Evolutionary conservation across 2,329 filamentous ascomycete genomes (phyloP), one percentile per base, ranked within the genome.

Genomic region (Conoideocrella luteorostrata): DNA sequence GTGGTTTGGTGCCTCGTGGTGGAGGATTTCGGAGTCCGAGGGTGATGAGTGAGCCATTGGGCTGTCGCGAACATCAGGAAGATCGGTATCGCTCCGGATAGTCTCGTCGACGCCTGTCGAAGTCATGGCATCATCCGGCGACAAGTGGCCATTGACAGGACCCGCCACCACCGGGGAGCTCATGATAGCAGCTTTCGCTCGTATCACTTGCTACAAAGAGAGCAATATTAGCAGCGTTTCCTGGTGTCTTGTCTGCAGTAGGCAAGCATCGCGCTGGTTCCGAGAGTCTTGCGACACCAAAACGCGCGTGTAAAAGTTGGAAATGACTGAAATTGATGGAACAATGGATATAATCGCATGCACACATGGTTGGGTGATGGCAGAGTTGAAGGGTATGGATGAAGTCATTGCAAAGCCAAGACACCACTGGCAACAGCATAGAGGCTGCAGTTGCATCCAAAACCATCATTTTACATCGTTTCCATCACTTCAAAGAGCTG

Each of bases 51-150:
- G 61, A 51, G 68, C 69, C 56, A 73, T 69, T 56, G 70, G 68
- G 52, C 70, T 73, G 56, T 84, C 78, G 59, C 78, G 76, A 54
- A 78, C 71, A 57, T 94, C 85, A 56, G 86, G 89, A 48, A 85
- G 74, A 55, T 89, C 86, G 72, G 81, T 88, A 56, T 88, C 86
- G 66, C 51, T 56, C 45, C 42, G 52, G 39, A 48, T 52, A 36
- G 51, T 54, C 39, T 63, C 65, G 48, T 65, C 63, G 50, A 66
- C 61, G 39, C 64, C 56, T 47, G 61, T 57, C 44, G 64, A 61
- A 43, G 58, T 60, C 47, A 59, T 64, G 53, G 72, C 66, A 54
- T 72, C 69, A 51, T 71, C 65, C 54, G 78, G 74, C 60, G 78
- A 77, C 56, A 71, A 60, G 64, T 82, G 77, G 60, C 84, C 84